phyloP scores from a whole-genome alignment of 345 rosid species.

The Syzygium aromaticum region DNA sequence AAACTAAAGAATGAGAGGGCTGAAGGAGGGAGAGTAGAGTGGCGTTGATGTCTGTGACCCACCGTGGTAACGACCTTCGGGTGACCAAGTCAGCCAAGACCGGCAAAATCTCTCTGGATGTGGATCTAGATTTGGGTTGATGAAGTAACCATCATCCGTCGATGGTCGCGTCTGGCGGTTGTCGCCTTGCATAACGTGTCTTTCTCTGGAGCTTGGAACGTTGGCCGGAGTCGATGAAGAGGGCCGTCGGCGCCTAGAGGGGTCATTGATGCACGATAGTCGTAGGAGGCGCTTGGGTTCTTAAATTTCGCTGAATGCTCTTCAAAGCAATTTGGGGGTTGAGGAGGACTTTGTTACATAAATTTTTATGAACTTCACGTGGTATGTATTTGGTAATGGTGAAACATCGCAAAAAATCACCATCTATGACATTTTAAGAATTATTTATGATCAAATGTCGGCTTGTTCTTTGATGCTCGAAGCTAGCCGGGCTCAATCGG shows the following conservation, averaged over 20 bases:
- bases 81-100: neutral
- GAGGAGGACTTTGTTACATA: rapidly evolving
- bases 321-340: neutral
- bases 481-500: neutral
- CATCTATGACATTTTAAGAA: neutral
- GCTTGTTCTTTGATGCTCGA: neutral
- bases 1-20: neutral
- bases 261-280: neutral
- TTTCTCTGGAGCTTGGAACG: neutral
- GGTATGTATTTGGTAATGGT: neutral
- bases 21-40: neutral
- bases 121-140: neutral
- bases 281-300: neutral
- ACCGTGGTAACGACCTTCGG: neutral
- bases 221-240: neutral
- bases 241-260: neutral
- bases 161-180: neutral
- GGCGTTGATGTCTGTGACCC: neutral
- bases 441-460: neutral
- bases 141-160: neutral
- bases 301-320: neutral
- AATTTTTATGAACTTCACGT: neutral
- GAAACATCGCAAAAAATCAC: neutral
- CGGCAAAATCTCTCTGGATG: neutral
- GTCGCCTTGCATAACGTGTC: neutral